Evolutionary conservation across 2,329 filamentous ascomycete species (phyloP).

Genomic region (Calonectria pseudoreteaudii): DNA sequence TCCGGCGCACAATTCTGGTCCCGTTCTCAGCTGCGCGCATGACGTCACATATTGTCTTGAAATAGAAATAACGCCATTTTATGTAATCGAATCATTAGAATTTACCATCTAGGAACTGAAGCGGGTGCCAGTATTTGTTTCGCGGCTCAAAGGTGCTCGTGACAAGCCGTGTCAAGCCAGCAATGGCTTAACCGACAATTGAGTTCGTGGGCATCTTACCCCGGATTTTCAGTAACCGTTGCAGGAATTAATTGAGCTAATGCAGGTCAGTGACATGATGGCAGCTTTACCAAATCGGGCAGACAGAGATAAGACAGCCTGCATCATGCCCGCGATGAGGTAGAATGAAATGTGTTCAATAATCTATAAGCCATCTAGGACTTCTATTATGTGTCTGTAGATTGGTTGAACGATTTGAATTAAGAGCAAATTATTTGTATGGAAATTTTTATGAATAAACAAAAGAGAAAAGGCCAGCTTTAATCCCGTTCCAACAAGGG

Average conservation of each 20-base stretch:
- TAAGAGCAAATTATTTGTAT: neutral
- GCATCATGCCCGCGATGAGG: neutral
- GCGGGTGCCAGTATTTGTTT: neutral
- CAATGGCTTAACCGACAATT: neutral
- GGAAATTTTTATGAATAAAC: neutral
- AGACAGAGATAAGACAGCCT: too few species aligned
- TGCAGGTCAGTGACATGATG: neutral
- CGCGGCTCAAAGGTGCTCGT: neutral
- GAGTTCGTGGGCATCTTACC: neutral
- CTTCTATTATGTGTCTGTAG: neutral
- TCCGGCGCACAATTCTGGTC: conserved; percentile 13
- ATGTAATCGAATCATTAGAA: neutral
- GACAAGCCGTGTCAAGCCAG: neutral
- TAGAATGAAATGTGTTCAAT: neutral
- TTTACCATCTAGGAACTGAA: too few species aligned
- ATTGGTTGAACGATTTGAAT: neutral
- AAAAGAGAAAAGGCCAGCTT: neutral
- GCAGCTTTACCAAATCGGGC: neutral
- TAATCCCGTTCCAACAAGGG: conserved; percentile 42
- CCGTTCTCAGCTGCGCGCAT: neutral
- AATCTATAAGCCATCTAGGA: neutral
- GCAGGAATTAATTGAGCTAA: neutral
- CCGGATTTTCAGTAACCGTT: neutral
- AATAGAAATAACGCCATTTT: neutral
- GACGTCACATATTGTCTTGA: neutral